phyloP scores from a whole-genome alignment of 371 early-diverging fungal genomes.

The Haplosporangium sp. region DNA sequence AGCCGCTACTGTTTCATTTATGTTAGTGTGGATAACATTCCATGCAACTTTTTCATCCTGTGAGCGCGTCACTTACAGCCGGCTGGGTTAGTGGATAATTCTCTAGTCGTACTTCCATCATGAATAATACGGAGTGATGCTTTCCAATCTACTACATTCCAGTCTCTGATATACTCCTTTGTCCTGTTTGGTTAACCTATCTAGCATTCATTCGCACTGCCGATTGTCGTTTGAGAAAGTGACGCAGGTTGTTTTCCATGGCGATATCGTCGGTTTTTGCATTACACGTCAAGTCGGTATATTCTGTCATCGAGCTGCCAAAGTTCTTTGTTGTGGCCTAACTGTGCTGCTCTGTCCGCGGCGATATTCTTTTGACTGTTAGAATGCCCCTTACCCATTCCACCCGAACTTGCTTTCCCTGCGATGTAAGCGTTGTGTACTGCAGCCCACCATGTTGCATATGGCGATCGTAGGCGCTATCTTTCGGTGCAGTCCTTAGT shows the following conservation, averaged over 20 bases:
- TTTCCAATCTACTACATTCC: neutral
- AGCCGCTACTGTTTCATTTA: neutral
- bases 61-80: neutral
- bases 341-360: constrained; percentile 1
- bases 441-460: constrained; percentile 13
- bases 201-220: constrained; percentile 2
- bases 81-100: neutral
- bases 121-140: neutral
- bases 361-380: neutral
- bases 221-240: constrained; percentile 6
- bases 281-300: neutral
- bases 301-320: neutral
- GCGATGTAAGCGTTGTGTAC: constrained; percentile 1
- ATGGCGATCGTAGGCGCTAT: constrained; percentile 1
- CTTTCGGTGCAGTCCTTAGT: neutral
- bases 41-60: neutral
- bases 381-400: constrained; percentile 14
- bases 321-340: neutral
- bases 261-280: too few species aligned
- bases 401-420: constrained; percentile 7
- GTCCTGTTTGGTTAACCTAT: constrained; percentile 19
- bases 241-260: constrained; percentile 15
- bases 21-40: neutral
- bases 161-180: constrained; percentile 1
- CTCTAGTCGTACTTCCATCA: neutral